Percentiles rank a stretch among this genome's conserved stretches.
Conservation (phyloP, 1,139 yeast genomes). For the Sugiyamaella sp. region DNA sequence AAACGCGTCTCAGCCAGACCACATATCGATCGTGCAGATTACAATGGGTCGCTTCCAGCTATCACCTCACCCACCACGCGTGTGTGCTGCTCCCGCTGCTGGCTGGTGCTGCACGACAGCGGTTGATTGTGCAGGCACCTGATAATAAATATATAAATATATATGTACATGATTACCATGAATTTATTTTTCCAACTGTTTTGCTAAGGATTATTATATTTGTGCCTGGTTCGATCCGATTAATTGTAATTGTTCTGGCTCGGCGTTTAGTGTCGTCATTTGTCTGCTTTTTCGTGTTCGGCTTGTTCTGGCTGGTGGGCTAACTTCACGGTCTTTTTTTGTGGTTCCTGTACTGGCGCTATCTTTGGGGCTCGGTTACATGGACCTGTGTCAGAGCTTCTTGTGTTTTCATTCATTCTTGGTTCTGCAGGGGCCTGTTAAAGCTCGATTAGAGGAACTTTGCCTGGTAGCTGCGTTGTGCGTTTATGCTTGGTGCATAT, state of each 20-base stretch:
- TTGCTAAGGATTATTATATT: background rate
- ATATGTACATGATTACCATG: background rate
- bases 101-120: background rate
- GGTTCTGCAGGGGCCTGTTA: conserved; percentile 1
- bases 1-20: background rate
- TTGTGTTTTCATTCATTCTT: conserved; percentile 2
- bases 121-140: background rate
- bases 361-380: background rate
- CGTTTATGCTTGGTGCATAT: background rate
- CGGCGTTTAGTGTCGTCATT: background rate
- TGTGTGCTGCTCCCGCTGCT: background rate
- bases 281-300: too few species aligned
- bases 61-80: conserved; percentile 2
- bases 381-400: background rate
- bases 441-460: background rate
- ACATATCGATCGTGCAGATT: background rate
- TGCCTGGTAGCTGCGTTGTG: background rate
- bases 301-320: too few species aligned
- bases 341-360: background rate
- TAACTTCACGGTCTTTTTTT: background rate
- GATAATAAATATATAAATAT: background rate
- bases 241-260: background rate
- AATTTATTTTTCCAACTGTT: background rate
- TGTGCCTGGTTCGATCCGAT: conserved; percentile 1
- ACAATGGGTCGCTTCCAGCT: conserved; percentile 1